Percentiles rank a stretch among this genome's conserved stretches.
phyloP scores from a whole-genome alignment of 148 eudicot genomes.

The Rhododendron ovatum region DNA sequence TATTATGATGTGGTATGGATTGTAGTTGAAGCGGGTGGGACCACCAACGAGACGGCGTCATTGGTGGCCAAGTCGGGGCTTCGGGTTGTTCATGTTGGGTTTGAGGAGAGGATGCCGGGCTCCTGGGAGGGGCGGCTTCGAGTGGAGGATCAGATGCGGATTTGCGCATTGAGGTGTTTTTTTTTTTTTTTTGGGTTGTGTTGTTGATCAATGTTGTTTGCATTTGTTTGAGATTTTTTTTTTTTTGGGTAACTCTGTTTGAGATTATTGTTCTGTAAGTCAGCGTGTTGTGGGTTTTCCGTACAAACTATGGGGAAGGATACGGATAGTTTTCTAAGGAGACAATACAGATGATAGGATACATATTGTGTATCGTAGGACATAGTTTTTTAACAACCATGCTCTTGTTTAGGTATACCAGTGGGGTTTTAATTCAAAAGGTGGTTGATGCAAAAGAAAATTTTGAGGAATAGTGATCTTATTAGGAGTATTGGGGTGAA shows the following conservation, averaged over 20 bases:
- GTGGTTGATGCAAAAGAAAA: background rate
- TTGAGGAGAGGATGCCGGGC: constrained; percentile 47
- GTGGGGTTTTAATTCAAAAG: background rate
- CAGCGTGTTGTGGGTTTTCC: background rate
- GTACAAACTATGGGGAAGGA: background rate
- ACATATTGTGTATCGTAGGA: background rate
- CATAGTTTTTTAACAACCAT: background rate
- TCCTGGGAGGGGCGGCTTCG: constrained; percentile 66
- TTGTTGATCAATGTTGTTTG: background rate
- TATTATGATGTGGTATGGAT: constrained; percentile 58
- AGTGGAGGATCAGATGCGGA: constrained; percentile 70
- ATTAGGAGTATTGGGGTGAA: background rate
- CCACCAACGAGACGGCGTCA: constrained; percentile 63
- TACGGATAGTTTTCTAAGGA: background rate
- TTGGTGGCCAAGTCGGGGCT: constrained; percentile 57
- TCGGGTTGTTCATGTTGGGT: constrained; percentile 59
- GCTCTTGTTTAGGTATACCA: background rate
- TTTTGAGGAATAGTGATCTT: background rate
- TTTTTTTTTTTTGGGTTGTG: background rate
- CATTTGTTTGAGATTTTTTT: background rate
- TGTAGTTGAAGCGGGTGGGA: constrained; percentile 88
- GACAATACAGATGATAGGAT: background rate
- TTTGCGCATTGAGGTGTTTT: constrained; percentile 59
- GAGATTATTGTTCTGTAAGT: background rate
- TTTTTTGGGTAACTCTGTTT: background rate